These are phyloP conservation scores for Neonothopanus nambi DNA, from an alignment of 1,284 basidiomycete species.

Conservation along the genomic window DNA sequence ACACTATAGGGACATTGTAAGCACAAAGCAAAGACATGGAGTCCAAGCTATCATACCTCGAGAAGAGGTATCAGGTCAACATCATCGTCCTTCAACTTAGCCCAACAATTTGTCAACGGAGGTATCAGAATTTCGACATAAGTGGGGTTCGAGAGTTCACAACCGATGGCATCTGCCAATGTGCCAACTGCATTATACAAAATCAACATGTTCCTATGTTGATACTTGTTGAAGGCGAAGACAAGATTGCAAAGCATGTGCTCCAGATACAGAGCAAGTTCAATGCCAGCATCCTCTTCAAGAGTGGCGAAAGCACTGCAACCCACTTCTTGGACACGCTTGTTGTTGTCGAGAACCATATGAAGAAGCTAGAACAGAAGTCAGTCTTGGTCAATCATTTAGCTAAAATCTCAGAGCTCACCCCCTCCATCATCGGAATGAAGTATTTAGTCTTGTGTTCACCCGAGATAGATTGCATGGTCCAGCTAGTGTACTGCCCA, in stretches of 20 bases:
- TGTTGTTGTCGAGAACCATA: constrained; percentile 99
- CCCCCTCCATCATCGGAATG: constrained; percentile 96
- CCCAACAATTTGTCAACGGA: constrained; percentile 89
- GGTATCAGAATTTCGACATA: constrained; percentile 98
- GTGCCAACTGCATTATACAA: constrained; percentile 98
- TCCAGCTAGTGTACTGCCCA: constrained; percentile 98
- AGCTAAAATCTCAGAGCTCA: constrained; percentile 50
- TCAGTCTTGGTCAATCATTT: constrained; percentile 6
- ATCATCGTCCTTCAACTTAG: constrained; percentile 86
- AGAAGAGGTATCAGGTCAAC: constrained; percentile 93
- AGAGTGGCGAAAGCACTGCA: constrained; percentile 98
- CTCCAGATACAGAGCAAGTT: constrained; percentile 91
- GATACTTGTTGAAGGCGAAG: constrained; percentile 96
- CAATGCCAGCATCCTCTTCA: constrained; percentile 93
- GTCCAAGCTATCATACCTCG: constrained; percentile 58
- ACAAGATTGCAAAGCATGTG: constrained; percentile 95
- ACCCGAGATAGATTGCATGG: constrained; percentile 76
- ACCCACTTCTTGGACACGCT: constrained; percentile 98
- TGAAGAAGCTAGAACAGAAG: constrained; percentile 69
- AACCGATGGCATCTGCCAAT: constrained; percentile 93
- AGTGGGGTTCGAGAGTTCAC: constrained; percentile 81
- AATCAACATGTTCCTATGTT: constrained; percentile 99
- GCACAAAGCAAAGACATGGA: constrained; percentile 3
- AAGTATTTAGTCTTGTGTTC: constrained; percentile 92
- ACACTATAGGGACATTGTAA: constrained; percentile 61